Conservation (phyloP, 202 grass and related monocot genomes). For the Schoenoplectus tabernaemontani region DNA sequence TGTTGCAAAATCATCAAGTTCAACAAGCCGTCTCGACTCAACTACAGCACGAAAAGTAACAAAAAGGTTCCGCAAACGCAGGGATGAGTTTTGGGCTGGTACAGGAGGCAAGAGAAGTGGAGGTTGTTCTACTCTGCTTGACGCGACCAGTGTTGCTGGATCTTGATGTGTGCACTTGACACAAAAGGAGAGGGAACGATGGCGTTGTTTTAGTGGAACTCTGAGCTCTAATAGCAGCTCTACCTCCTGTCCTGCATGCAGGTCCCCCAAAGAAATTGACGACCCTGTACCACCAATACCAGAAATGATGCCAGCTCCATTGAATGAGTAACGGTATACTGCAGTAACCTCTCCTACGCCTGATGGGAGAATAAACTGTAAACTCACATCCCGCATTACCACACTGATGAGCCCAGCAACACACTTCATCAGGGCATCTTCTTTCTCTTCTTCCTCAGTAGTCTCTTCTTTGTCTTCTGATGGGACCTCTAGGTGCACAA, state of each 20-base stretch:
- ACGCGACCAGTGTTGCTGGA: conserved; percentile 38
- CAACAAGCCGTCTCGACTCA: conserved; percentile 71
- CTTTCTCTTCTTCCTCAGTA: conserved; percentile 6
- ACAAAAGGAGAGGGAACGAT: conserved; percentile 34
- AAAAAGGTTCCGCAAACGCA: conserved; percentile 67
- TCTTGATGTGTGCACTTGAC: conserved; percentile 59
- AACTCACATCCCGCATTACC: conserved; percentile 77
- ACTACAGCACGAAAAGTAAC: conserved; percentile 62
- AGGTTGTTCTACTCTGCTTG: conserved; percentile 39
- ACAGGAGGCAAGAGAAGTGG: conserved; percentile 40
- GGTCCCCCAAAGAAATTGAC: conserved; percentile 50
- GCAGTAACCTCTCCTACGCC: conserved; percentile 61
- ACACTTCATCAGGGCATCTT: conserved; percentile 69
- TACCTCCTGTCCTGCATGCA: conserved; percentile 81
- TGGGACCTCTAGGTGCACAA: conserved; percentile 82
- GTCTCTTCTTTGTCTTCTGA: conserved; percentile 2
- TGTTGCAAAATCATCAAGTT: conserved; percentile 59
- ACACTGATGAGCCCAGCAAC: conserved; percentile 64
- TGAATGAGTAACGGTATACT: conserved; percentile 46
- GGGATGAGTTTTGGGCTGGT: conserved; percentile 17
- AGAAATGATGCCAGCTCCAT: conserved; percentile 28
- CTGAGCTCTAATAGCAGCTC: conserved; percentile 87
- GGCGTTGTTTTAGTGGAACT: conserved; percentile 32
- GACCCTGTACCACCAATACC: conserved; percentile 15
- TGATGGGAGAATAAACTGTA: conserved; percentile 50